Evolutionary conservation across 306 rosid species (phyloP), one percentile per base, ranked within the genome.

Genomic region (Vachellia collinsii): DNA sequence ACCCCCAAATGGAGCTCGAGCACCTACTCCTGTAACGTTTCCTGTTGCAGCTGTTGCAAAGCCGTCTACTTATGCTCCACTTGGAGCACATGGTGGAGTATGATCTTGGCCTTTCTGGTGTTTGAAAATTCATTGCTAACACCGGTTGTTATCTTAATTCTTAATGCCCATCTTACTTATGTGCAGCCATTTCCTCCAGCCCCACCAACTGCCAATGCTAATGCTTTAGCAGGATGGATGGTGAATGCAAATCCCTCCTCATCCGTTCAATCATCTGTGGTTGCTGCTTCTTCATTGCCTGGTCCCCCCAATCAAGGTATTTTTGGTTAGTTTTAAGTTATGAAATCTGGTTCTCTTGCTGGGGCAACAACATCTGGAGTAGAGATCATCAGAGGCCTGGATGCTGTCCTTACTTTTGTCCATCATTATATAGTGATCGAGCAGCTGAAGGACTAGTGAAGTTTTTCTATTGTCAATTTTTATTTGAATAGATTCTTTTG

Each of bases 1-100:
- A 25, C 84, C 88, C 54, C 10, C 88, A 7, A 89, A 78, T 79
- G 91, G 88, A 71, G 83, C 91, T 67, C 85, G 75, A 39, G 77
- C 86, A 34, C 76, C 88, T 22, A 80, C 88, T 58, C 84, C 86
- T 6, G 88, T 84, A 81, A 75, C 77, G 74, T 90, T 79, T 85
- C 91, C 94, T 25, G 72, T 84, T 5, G 76, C 83, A 23, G 79
- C 88, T 20, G 75, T 82, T 81, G 84, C 90, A 78, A 89, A 84
- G 80, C 89, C 94, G 81, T 80, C 87, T 29, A 72, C 86, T 78
- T 86, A 80, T 87, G 80, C 87, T 72, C 77, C 90, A 6, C 81
- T 87, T 43, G 95, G 90, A 75, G 85, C 82, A 22, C 89, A 77
- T 67, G 85, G 77, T 64, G 73, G 67, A 29, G 88, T 86, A 82